Base-by-base conservation (phyloP, 116 monocot genomes). In the Cymodocea nodosa region DNA sequence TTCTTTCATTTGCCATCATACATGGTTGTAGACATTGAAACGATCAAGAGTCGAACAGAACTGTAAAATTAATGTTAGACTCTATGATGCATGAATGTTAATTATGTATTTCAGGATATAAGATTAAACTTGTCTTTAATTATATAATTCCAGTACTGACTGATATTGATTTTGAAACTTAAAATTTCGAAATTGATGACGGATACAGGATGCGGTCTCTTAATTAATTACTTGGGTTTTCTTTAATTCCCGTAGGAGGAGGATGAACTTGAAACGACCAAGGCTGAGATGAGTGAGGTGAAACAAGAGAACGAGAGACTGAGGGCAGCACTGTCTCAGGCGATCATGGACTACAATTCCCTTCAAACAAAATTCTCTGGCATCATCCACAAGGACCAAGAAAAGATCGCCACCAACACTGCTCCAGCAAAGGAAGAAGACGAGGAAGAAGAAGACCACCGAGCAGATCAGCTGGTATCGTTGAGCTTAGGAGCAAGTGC, bases 301-400 rank as follows among this genome's bases (percentile, higher is more conserved):
- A 72, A 76, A 71, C 78, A 93, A 80, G 93, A 93, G 69, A 93
- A 93, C 18, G 73, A 93, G 62, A 79, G 81, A 63, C 61, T 93
- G 53, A 93, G 81, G 63, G 72, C 15, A 25, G 50, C 77, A 15
- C 65, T 93, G 23, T 64, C 80, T 10, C 59, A 69, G 52, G 74
- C 85, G 15, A 75, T 71, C 5, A 84, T 81, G 35, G 89, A 85
- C 39, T 93, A 85, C 73, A 74, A 72, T 10, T 85, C 79, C 8
- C 85, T 93, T 54, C 77, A 76, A 34, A 76, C 72, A 70, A 85
- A 88, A 12, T 81, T 83, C 81, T 65, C 62, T 23, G 85, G 79
- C 30, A 66, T 85, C 14, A 35, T 18, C 15, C 36, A 62, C 39
- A 62, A 62, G 18, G 15, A 39, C 6, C 25, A 40, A 18, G 11